Percentiles rank a stretch among this genome's conserved stretches.
phyloP scores from a whole-genome alignment of 2,329 filamentous ascomycete species.

The Diaporthe destruens region DNA sequence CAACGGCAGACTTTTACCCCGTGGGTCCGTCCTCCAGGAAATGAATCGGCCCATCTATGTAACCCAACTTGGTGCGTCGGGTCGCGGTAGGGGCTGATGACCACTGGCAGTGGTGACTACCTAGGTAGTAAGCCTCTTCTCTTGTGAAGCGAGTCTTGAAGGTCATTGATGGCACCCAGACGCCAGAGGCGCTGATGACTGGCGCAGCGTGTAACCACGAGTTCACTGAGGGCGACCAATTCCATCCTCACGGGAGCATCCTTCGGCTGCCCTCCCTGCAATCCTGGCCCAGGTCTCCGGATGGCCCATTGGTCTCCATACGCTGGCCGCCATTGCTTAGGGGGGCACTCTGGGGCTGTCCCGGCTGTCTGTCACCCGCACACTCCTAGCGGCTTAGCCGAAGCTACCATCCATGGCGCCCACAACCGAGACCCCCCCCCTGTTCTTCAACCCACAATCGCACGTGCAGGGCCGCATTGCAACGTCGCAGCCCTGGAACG shows the following conservation, averaged over 20 bases:
- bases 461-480: constrained; percentile 21
- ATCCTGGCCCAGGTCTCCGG: constrained; percentile 25
- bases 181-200: not conserved
- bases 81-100: not conserved
- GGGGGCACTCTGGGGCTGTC: constrained; percentile 3
- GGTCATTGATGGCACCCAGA: not conserved
- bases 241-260: not conserved
- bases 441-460: not conserved
- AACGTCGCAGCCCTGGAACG: constrained; percentile 7
- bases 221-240: not conserved
- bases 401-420: constrained; percentile 22
- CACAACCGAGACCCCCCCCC: not conserved
- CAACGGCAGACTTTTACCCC: constrained; percentile 25
- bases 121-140: constrained; percentile 10
- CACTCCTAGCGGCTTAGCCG: constrained; percentile 25
- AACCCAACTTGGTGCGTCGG: constrained; percentile 9
- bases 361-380: constrained; percentile 35
- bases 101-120: not conserved
- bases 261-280: not conserved
- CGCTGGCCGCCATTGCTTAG: constrained; percentile 6
- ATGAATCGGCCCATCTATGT: constrained; percentile 12
- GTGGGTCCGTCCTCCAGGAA: constrained; percentile 30
- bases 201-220: not conserved
- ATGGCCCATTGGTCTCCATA: not conserved
- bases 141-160: not conserved